Conservation (phyloP, 2,329 filamentous ascomycete species). For the Onygenales sp. region DNA sequence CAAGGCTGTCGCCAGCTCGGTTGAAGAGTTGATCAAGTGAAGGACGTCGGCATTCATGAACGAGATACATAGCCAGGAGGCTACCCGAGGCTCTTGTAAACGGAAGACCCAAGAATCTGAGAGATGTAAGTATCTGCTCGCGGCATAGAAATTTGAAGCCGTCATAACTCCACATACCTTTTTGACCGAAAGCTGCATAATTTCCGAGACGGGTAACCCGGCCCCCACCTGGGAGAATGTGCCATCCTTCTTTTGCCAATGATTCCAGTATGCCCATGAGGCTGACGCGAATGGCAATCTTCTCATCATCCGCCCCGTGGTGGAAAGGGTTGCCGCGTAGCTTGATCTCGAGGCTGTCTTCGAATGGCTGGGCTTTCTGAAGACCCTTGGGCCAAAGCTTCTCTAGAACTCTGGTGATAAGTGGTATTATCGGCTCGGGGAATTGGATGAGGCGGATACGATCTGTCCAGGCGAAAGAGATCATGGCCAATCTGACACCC, state of each 20-base stretch:
- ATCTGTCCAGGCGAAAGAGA: background rate
- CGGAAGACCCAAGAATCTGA: too few relatives aligned
- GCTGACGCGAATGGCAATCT: background rate
- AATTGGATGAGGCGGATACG: background rate
- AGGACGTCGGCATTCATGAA: background rate
- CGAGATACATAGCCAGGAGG: background rate
- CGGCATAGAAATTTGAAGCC: too few relatives aligned
- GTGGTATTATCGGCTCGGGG: background rate
- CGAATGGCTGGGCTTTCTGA: background rate
- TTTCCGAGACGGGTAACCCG: background rate
- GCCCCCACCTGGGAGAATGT: background rate
- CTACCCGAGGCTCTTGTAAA: background rate
- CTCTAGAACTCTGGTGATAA: background rate
- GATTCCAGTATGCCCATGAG: background rate
- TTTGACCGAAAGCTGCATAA: too few relatives aligned
- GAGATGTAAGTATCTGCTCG: too few relatives aligned
- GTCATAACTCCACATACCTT: too few relatives aligned
- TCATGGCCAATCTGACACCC: background rate
- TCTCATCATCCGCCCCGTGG: background rate
- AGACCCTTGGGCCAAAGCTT: background rate
- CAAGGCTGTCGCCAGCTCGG: background rate
- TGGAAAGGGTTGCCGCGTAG: background rate
- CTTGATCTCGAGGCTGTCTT: background rate
- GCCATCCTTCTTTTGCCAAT: background rate
- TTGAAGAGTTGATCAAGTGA: background rate